Evolutionary conservation across 306 rosid species (phyloP).

Genomic region (Argentina anserina): DNA sequence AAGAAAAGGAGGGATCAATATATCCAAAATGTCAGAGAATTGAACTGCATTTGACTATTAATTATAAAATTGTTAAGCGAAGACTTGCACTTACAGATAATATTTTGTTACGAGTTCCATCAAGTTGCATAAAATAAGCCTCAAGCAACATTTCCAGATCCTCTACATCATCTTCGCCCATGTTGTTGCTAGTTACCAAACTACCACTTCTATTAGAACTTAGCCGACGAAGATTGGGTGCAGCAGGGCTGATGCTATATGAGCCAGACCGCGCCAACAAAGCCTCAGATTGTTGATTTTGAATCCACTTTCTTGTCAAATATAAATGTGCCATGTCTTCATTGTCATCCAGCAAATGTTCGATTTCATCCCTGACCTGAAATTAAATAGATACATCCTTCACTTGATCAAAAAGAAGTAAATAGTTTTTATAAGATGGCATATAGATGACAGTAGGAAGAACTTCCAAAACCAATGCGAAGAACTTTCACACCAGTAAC

Average conservation of each 20-base stretch:
- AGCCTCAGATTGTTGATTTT: conserved; percentile 68
- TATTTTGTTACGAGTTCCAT: conserved; percentile 96
- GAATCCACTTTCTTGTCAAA: conserved; percentile 88
- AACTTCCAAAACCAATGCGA: background rate
- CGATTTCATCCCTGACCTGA: conserved; percentile 94
- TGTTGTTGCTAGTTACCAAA: conserved; percentile 51
- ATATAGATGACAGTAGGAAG: background rate
- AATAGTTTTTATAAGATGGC: background rate
- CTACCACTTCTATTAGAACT: conserved; percentile 71
- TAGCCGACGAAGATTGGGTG: conserved; percentile 47
- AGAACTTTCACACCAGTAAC: background rate
- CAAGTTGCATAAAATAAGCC: conserved; percentile 97
- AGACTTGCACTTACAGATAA: conserved; percentile 66
- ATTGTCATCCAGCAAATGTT: conserved; percentile 89
- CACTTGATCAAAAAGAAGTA: background rate
- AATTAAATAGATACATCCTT: conserved; percentile 4
- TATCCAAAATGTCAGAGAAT: background rate
- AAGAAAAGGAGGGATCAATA: background rate
- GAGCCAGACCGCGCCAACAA: conserved; percentile 47
- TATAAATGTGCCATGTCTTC: conserved; percentile 95
- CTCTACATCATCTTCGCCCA: conserved; percentile 74
- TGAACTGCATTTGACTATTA: background rate
- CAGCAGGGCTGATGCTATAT: conserved; percentile 32
- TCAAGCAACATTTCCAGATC: conserved; percentile 98
- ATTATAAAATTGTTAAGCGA: background rate